These are phyloP conservation scores for Triglochin maritima DNA, from an alignment of 106 monocot species.

Conservation along the genomic window DNA sequence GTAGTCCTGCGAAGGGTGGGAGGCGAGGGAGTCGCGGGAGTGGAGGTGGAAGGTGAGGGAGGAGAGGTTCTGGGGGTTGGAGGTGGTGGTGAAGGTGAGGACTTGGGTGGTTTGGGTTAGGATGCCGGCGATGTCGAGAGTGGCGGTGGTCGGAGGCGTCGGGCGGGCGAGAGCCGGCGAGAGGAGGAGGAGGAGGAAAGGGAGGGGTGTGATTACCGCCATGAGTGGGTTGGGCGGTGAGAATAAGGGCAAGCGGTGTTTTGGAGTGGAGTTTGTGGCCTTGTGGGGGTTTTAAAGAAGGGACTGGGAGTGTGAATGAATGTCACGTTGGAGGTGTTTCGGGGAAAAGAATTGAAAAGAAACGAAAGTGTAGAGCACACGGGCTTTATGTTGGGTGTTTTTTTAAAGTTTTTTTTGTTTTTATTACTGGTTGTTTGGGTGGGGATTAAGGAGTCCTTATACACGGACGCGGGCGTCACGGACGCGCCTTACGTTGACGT, in stretches of 20 bases:
- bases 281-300: background rate
- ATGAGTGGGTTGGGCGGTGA: conserved; percentile 4
- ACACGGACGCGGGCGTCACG: too few relatives aligned
- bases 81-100: conserved; percentile 23
- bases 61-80: background rate
- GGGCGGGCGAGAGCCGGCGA: background rate
- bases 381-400: background rate
- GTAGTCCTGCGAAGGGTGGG: conserved; percentile 31
- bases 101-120: conserved; percentile 17
- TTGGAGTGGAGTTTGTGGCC: background rate
- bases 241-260: background rate
- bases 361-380: background rate
- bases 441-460: too few relatives aligned
- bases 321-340: background rate
- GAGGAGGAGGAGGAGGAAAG: conserved; percentile 7
- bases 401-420: too few relatives aligned
- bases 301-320: background rate
- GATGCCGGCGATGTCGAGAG: conserved; percentile 39
- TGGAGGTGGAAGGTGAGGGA: conserved; percentile 33
- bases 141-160: conserved; percentile 8
- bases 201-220: conserved; percentile 4
- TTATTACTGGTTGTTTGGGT: too few relatives aligned
- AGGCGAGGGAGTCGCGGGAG: conserved; percentile 34
- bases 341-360: background rate
- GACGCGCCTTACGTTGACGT: too few relatives aligned